Base-by-base conservation (phyloP, 108 stramenopile genomes). In the Discostella pseudostelligera region DNA sequence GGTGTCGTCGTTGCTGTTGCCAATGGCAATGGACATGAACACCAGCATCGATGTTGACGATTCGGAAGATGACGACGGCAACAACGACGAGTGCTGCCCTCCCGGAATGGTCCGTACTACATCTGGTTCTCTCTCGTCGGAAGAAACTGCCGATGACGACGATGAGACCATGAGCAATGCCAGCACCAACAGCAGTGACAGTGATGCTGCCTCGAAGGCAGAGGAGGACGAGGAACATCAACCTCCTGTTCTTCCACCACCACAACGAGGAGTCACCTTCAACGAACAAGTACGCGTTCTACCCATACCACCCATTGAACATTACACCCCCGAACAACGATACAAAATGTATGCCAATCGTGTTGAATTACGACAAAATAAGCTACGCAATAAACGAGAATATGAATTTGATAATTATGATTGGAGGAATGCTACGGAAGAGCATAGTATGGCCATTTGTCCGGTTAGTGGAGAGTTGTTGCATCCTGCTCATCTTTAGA, bases 341-440 rank as follows among this genome's bases (percentile, higher is more conserved):
- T 85, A 83, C 36, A 65, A 77, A 36, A 87, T 93, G 72, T 93
- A 87, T 83, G 83, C 79, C 56, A 88, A 89, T 59, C 82, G 87
- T 3, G 67, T 84, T 43, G 88, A 90, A 63, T 60, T 93, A 19
- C 79, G 87, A 7, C 81, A 87, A 62, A 93, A 88, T 59, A 89
- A 87, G 26, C 59, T 81, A 45, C 67, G 92, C 13, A 93, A 93
- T 54, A 84, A 89, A 29, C 66, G 84, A 0, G 92, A 93, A 61
- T 93, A 85, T 70, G 83, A 81, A n/a, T 58, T 76, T 17, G 92
- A 93, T 67, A 89, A 89, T 10, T 88, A 87, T 81, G 83, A 88
- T 72, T 90, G 88, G 92, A 65, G 84, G 46, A 87, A 76, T 65
- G 88, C 87, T n/a, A 87, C 86, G 9, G 92, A 93, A 56, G 92